A percentile compares a stretch with the other conserved stretches of the same genome.
Evolutionary conservation across 139 green algal genomes (phyloP).

Genomic region (Klebsormidium nitens): DNA sequence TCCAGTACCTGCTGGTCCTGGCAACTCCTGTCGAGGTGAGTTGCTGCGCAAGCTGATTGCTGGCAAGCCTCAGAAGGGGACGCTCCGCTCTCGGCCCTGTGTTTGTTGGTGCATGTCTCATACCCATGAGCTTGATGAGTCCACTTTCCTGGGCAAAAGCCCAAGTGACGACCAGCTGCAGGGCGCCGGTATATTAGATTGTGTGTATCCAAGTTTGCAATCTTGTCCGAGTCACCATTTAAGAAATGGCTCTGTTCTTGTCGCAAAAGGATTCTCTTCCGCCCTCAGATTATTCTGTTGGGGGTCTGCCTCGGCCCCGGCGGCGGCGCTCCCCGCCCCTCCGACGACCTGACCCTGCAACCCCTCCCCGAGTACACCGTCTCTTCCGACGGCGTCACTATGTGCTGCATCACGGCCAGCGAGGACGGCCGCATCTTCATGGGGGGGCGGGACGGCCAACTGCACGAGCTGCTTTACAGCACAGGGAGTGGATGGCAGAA

Average conservation of each 20-base stretch:
- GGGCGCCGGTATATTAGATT: not conserved
- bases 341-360: constrained; percentile 59
- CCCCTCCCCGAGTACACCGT: constrained; percentile 74
- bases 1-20: constrained; percentile 86
- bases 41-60: too few species aligned
- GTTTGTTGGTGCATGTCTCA: not conserved
- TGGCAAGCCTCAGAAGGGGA: too few species aligned
- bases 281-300: constrained; percentile 71
- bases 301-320: constrained; percentile 59
- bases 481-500: constrained; percentile 59
- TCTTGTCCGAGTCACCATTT: not conserved
- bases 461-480: constrained; percentile 90
- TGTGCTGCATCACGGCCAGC: constrained; percentile 60
- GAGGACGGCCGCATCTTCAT: constrained; percentile 78
- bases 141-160: not conserved
- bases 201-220: not conserved
- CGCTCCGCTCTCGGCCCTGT: too few species aligned
- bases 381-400: constrained; percentile 72
- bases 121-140: not conserved
- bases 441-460: constrained; percentile 78
- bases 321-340: constrained; percentile 8
- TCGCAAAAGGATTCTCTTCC: not conserved
- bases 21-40: constrained; percentile 80
- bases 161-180: not conserved
- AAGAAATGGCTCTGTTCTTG: not conserved